Evolutionary conservation across 129 eudicot genomes (phyloP).

Genomic region (Tagetes erecta): DNA sequence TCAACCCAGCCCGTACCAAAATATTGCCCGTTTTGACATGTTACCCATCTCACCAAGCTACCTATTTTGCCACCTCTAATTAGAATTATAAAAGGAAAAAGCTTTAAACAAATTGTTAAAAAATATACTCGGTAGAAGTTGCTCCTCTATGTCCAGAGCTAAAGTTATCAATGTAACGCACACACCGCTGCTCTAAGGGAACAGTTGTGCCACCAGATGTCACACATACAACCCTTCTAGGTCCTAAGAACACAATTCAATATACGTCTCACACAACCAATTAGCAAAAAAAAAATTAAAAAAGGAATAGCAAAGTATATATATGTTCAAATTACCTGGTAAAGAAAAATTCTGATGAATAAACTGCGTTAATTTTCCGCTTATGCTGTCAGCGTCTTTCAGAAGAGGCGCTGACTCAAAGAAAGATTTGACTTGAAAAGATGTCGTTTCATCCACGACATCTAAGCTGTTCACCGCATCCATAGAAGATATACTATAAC

Average conservation of each 20-base stretch:
- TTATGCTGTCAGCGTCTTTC: slow-evolving; percentile 51
- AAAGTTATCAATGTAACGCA: slow-evolving; percentile 95
- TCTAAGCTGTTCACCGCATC: slow-evolving; percentile 39
- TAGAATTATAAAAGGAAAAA: background rate
- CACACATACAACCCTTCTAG: slow-evolving; percentile 77
- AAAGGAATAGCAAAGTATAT: background rate
- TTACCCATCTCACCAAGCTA: background rate
- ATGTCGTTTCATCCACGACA: slow-evolving; percentile 34
- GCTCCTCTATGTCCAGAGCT: slow-evolving; percentile 99
- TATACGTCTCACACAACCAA: background rate
- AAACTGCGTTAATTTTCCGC: slow-evolving; percentile 52
- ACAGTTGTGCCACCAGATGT: slow-evolving; percentile 99
- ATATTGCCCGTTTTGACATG: background rate
- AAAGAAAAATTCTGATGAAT: slow-evolving; percentile 41
- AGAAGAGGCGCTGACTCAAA: slow-evolving; percentile 80
- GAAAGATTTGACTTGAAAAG: slow-evolving; percentile 54
- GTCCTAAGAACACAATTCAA: slow-evolving; percentile 33
- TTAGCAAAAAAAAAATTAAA: background rate
- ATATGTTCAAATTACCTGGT: slow-evolving; percentile 39
- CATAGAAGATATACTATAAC: slow-evolving; percentile 35
- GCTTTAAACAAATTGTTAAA: background rate
- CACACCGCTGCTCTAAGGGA: slow-evolving; percentile 93
- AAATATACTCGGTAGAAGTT: slow-evolving; percentile 83
- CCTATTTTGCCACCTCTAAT: background rate
- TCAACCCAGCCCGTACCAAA: background rate